Conservation (phyloP, 148 eudicot genomes). For the Camellia japonica region DNA sequence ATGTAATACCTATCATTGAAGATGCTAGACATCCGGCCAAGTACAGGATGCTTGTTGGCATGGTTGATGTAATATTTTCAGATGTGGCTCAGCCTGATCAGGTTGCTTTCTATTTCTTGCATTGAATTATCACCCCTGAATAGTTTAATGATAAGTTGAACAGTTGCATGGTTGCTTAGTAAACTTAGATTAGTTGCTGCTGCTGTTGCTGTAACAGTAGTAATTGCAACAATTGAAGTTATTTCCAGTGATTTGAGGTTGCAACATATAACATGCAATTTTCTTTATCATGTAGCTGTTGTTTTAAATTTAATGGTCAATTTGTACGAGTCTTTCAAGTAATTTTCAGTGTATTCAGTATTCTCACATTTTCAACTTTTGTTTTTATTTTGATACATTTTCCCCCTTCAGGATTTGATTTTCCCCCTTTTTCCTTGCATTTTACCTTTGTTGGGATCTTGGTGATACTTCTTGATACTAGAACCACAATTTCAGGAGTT, state of each 20-base stretch:
- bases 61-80: slow-evolving; percentile 94
- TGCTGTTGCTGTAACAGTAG: too few species aligned
- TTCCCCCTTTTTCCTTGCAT: too few species aligned
- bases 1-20: slow-evolving; percentile 92
- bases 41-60: slow-evolving; percentile 91
- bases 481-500: not conserved
- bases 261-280: not conserved
- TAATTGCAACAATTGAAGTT: too few species aligned
- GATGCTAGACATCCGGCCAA: slow-evolving; percentile 99
- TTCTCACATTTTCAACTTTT: not conserved
- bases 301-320: not conserved
- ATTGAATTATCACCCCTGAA: not conserved
- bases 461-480: not conserved
- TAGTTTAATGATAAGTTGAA: not conserved
- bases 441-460: not conserved
- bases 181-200: too few species aligned
- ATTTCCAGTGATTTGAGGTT: too few species aligned
- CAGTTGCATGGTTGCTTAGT: too few species aligned
- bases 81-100: slow-evolving; percentile 99
- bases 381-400: not conserved
- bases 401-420: not conserved
- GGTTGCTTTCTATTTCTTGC: slow-evolving; percentile 38
- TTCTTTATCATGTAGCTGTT: not conserved
- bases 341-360: not conserved
- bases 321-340: not conserved